phyloP scores from a whole-genome alignment of 1,139 yeast genomes.

The Geotrichum aggregatum region DNA sequence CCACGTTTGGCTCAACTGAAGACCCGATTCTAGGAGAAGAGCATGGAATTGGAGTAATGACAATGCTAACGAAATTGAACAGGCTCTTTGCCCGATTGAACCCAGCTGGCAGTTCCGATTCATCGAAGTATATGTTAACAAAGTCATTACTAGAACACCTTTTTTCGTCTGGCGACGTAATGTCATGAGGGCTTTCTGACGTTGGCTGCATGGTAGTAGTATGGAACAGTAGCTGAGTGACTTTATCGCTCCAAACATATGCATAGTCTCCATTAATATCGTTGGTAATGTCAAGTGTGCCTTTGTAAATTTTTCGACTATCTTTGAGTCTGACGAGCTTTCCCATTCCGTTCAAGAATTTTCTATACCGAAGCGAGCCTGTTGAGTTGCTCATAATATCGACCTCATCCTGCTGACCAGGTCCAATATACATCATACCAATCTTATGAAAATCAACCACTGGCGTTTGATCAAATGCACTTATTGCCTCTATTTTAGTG shows the following conservation, averaged over 20 bases:
- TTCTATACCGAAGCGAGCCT: constrained; percentile 62
- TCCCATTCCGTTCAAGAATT: constrained; percentile 59
- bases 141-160: constrained; percentile 82
- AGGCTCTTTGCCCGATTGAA: constrained; percentile 72
- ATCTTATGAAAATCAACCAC: constrained; percentile 74
- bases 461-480: constrained; percentile 71
- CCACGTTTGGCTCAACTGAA: neutral
- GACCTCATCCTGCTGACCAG: constrained; percentile 56
- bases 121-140: constrained; percentile 77
- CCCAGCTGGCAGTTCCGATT: constrained; percentile 61
- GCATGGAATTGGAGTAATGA: constrained; percentile 61
- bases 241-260: constrained; percentile 66
- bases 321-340: constrained; percentile 52
- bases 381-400: constrained; percentile 60
- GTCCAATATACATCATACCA: constrained; percentile 73
- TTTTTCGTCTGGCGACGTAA: constrained; percentile 47
- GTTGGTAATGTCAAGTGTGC: constrained; percentile 70
- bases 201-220: constrained; percentile 76
- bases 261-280: constrained; percentile 74
- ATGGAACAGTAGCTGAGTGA: constrained; percentile 69
- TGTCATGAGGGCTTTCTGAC: constrained; percentile 42
- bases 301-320: constrained; percentile 59
- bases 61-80: constrained; percentile 76
- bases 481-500: constrained; percentile 53
- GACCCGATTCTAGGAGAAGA: constrained; percentile 19